Evolutionary conservation across 352 stramenopile genomes (phyloP).

Genomic region (Globisporangium orthogonon): DNA sequence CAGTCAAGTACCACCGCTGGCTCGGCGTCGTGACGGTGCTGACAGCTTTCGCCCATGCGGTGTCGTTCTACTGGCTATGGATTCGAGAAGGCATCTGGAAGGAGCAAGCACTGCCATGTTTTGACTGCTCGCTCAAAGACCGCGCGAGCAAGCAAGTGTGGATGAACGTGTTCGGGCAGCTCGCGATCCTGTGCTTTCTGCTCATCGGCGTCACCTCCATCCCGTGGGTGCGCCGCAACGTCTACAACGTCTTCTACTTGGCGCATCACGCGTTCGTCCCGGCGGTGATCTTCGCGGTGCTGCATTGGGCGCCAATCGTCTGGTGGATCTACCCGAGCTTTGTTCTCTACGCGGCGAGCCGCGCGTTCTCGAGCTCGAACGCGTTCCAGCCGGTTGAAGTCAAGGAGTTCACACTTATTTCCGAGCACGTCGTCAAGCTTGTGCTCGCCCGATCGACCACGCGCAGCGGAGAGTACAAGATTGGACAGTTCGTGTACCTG

Average conservation of each 20-base stretch:
- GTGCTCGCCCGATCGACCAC: slow-evolving; percentile 7
- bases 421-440: slow-evolving; percentile 18
- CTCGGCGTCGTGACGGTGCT: slow-evolving; percentile 22
- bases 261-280: slow-evolving; percentile 21
- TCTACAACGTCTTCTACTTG: slow-evolving; percentile 24
- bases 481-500: slow-evolving; percentile 20
- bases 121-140: slow-evolving; percentile 17
- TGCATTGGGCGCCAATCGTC: slow-evolving; percentile 24
- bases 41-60: slow-evolving; percentile 14
- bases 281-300: slow-evolving; percentile 16
- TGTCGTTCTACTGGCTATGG: slow-evolving; percentile 18
- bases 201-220: slow-evolving; percentile 19
- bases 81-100: slow-evolving; percentile 13
- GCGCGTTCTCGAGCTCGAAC: slow-evolving; percentile 13
- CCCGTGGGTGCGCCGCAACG: slow-evolving; percentile 22
- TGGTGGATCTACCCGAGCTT: slow-evolving; percentile 30
- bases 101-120: slow-evolving; percentile 22
- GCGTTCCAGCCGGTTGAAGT: slow-evolving; percentile 19
- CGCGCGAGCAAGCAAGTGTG: slow-evolving; percentile 10
- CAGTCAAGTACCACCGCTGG: slow-evolving; percentile 36
- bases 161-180: slow-evolving; percentile 18
- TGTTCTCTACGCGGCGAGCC: slow-evolving; percentile 17
- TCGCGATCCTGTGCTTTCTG: slow-evolving; percentile 19
- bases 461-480: slow-evolving; percentile 13
- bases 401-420: slow-evolving; percentile 15